A percentile compares a stretch with the other conserved stretches of the same genome.
Conservation (phyloP, 345 rosid genomes). For the Eucalyptus viminalis region DNA sequence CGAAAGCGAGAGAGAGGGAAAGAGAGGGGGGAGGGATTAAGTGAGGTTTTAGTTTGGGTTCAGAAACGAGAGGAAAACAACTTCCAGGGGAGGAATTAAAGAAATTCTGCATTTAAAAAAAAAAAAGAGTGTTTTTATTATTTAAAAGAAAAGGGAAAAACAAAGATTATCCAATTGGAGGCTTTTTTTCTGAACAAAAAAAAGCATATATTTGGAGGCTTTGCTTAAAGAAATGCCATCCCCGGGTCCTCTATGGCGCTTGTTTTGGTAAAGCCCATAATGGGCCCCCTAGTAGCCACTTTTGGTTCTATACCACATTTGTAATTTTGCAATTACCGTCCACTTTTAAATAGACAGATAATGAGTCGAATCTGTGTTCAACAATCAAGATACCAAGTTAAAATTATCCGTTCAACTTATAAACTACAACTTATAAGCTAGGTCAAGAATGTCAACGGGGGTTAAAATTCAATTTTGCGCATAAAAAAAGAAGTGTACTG, state of each 20-base stretch:
- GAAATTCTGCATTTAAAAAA: too few relatives aligned
- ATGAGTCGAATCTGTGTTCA: not conserved
- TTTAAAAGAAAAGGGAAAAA: too few relatives aligned
- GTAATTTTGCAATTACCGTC: not conserved
- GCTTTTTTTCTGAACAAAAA: too few relatives aligned
- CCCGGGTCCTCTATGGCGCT: too few relatives aligned
- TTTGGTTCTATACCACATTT: not conserved
- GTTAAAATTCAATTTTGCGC: not conserved
- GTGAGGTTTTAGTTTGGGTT: not conserved
- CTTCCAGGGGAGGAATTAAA: too few relatives aligned
- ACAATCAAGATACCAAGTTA: not conserved
- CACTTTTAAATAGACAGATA: not conserved
- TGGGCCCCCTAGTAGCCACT: not conserved
- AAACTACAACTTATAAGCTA: not conserved
- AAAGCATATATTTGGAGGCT: too few relatives aligned
- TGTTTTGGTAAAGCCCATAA: not conserved
- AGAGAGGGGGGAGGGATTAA: accelerated
- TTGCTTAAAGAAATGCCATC: too few relatives aligned
- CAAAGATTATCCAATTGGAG: too few relatives aligned
- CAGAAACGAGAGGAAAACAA: too few relatives aligned
- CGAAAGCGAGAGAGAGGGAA: not conserved
- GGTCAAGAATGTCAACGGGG: not conserved
- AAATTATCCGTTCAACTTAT: not conserved
- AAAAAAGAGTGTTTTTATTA: too few relatives aligned
- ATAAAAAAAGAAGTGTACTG: not conserved